Evolutionary conservation across 192 early-diverging fungal genomes (phyloP), one percentile per base, ranked within the genome.

Genomic region (Fimicolochytrium jonesii): DNA sequence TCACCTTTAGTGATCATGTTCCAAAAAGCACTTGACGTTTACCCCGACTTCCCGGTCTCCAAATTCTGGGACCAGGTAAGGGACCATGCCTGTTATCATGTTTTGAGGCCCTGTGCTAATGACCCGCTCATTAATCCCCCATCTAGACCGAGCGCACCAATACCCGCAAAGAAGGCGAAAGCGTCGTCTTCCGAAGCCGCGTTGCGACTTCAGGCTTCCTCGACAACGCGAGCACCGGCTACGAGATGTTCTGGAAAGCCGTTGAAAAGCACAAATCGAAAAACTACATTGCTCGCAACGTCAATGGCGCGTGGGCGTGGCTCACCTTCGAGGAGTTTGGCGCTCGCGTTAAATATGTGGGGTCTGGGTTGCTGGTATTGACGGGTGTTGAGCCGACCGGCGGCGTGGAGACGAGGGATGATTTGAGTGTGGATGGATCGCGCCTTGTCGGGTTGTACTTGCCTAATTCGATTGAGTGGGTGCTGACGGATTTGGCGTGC

Each of bases 241-340:
- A 76, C 57, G 67, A 76, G 20, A 52, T 70, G 56, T 78, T 78
- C 68, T 64, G 67, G 57, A 30, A 33, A 1, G 68, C 70, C 4
- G 55, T 77, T 28, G 59, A 72, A 25, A 47, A 43, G 4, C 33
- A 50, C 46, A 48, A 42, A 20, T 43, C 56, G 13, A 41, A 61
- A 22, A 49, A 52, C 25, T 78, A 58, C 47, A 31, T 78, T n/a
- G 74, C 74, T 47, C 62, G 69, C 32, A 54, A 66, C 41, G 48
- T 31, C 23, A 55, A 53, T 47, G 32, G 66, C 34, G 20, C 34
- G 13, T 78, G 62, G 51, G 73, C 59, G 22, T 78, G 72, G 72
- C 44, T 64, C 36, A 60, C 72, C 4, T 77, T 69, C 58, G 31
- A 17, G 7, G 36, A 67, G 48, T 50, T 76, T 20, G 59, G 64